Percentiles rank a stretch among this genome's conserved stretches.
phyloP scores from a whole-genome alignment of 2,329 filamentous ascomycete species.

The Rutstroemia sp. region DNA sequence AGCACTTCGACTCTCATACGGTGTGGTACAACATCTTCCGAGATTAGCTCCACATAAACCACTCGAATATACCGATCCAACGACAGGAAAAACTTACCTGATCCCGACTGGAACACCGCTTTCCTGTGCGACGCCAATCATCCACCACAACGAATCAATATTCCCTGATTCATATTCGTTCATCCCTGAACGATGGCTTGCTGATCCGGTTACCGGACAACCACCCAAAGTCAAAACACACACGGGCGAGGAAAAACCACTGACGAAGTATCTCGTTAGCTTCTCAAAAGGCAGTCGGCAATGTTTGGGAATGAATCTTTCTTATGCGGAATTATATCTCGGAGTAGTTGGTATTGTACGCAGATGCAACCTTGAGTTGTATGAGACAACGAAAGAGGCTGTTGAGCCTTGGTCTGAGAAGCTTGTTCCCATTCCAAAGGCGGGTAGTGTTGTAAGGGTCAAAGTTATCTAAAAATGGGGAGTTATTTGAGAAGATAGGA shows the following conservation, averaged over 20 bases:
- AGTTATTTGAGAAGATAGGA: too few relatives aligned
- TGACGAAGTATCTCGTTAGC: constrained; percentile 31
- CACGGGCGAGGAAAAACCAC: background rate
- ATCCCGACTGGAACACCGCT: constrained; percentile 31
- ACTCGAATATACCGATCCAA: constrained; percentile 12
- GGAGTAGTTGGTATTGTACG: constrained; percentile 1
- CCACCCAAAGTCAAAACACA: background rate
- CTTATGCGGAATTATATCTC: constrained; percentile 9
- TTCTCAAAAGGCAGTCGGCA: constrained; percentile 36
- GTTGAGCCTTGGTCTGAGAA: constrained; percentile 2
- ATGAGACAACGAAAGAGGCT: background rate
- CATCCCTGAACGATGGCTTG: constrained; percentile 36
- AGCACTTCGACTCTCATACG: constrained; percentile 27
- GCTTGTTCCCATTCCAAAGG: background rate
- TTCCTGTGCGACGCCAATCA: constrained; percentile 32
- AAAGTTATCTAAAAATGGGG: constrained; percentile 1
- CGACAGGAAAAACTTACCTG: constrained; percentile 8
- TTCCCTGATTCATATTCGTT: constrained; percentile 34
- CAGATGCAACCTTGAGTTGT: constrained; percentile 2
- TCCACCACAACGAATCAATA: constrained; percentile 34
- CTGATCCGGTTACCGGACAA: constrained; percentile 10
- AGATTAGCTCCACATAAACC: constrained; percentile 20
- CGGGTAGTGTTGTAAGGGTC: background rate
- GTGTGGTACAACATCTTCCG: constrained; percentile 25
- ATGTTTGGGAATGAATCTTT: constrained; percentile 34